Percentiles rank a stretch among this genome's conserved stretches.
Evolutionary conservation across 2,329 filamentous ascomycete species (phyloP).

Genomic region (Diaporthe aspalathi): DNA sequence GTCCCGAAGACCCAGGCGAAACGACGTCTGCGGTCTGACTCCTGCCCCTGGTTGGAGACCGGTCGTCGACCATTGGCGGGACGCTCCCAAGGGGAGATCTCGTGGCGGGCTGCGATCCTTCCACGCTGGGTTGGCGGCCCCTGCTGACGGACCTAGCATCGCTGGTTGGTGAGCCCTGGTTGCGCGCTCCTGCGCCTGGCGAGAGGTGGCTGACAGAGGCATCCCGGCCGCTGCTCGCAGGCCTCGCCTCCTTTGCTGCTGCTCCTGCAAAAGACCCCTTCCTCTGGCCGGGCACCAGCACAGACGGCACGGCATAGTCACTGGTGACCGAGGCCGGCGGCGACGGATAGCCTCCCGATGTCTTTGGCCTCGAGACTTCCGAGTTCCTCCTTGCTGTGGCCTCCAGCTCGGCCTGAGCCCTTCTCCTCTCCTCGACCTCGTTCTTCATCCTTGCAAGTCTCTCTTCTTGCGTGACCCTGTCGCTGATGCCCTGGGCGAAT

Average conservation of each 20-base stretch:
- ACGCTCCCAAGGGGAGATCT: constrained; percentile 1
- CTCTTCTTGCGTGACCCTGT: constrained; percentile 42
- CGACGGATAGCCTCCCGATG: constrained; percentile 45
- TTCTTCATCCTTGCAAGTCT: constrained; percentile 40
- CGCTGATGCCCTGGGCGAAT: constrained; percentile 44
- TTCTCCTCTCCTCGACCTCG: constrained; percentile 27
- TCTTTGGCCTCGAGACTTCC: constrained; percentile 21
- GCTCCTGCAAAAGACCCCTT: background rate
- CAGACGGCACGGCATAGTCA: background rate
- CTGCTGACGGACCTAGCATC: background rate
- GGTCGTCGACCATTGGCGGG: background rate
- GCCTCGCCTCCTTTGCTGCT: constrained; percentile 10
- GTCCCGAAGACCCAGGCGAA: background rate
- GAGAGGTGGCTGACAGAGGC: background rate
- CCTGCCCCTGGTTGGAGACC: background rate
- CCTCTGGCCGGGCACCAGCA: constrained; percentile 14
- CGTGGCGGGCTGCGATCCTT: background rate
- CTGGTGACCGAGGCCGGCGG: constrained; percentile 51
- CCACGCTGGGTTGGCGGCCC: constrained; percentile 7
- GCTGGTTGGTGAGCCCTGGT: background rate
- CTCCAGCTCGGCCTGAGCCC: constrained; percentile 28
- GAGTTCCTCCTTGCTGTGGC: constrained; percentile 25
- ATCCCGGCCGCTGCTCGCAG: constrained; percentile 32
- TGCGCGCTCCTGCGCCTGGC: background rate
- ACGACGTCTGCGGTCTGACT: constrained; percentile 25